Percentiles rank a stretch among this genome's conserved stretches.
phyloP scores from a whole-genome alignment of 306 rosid species.

The Potentilla sterilis region DNA sequence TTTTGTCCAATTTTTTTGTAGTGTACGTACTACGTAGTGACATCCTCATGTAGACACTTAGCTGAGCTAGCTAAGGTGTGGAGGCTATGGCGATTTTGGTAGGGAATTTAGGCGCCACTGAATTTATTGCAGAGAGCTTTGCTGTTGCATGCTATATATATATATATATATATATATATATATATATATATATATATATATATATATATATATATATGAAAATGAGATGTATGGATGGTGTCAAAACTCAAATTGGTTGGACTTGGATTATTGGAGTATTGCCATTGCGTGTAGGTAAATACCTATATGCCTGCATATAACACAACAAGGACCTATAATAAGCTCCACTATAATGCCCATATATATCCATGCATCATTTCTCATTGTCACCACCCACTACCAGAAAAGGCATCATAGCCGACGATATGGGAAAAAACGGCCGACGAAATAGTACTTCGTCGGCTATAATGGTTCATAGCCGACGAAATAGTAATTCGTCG shows the following conservation, averaged over 20 bases:
- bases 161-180: too few relatives aligned
- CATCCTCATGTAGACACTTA: neutral
- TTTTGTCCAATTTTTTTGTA: too few relatives aligned
- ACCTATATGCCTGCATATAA: neutral
- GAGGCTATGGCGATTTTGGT: neutral
- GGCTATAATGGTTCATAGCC: too few relatives aligned
- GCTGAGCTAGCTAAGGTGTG: neutral
- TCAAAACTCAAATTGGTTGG: neutral
- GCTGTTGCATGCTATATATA: too few relatives aligned
- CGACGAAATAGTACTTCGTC: too few relatives aligned
- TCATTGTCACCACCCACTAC: neutral
- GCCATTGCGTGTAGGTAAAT: slow-evolving; percentile 2
- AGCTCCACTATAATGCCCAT: neutral
- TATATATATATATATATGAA: neutral
- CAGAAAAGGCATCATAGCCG: too few relatives aligned
- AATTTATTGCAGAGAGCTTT: neutral
- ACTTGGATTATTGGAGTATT: neutral
- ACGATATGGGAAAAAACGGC: too few relatives aligned
- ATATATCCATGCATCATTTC: neutral
- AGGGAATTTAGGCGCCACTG: neutral
- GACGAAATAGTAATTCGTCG: too few relatives aligned
- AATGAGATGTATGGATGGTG: neutral
- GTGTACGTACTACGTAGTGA: too few relatives aligned
- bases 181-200: too few relatives aligned
- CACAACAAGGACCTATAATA: neutral